Conservation (phyloP, 208 protist species). For the Histomonas meleagridis region DNA sequence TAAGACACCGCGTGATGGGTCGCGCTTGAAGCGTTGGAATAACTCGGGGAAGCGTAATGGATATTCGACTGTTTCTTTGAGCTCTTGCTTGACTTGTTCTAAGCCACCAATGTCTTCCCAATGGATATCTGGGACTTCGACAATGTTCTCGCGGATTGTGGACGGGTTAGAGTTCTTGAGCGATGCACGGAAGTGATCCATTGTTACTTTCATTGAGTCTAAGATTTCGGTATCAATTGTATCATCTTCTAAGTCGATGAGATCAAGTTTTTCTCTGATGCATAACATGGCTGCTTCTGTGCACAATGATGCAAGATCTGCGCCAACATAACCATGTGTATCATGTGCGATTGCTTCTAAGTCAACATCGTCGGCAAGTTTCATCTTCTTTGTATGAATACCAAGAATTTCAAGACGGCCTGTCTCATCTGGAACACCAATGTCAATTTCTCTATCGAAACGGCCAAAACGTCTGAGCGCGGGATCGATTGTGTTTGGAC, state of each 20-base stretch:
- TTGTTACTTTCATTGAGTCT: background rate
- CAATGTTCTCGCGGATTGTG: conserved; percentile 85
- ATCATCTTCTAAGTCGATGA: conserved; percentile 39
- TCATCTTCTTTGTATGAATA: conserved; percentile 99
- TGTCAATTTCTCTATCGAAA: conserved; percentile 99
- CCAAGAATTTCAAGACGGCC: conserved; percentile 70
- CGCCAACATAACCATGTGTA: conserved; percentile 95
- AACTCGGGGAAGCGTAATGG: conserved; percentile 95
- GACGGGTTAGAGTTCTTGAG: conserved; percentile 82
- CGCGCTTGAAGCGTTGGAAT: conserved; percentile 95
- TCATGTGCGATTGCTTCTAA: conserved; percentile 52
- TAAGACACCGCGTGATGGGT: conserved; percentile 77
- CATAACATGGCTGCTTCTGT: conserved; percentile 98
- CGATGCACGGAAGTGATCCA: conserved; percentile 85
- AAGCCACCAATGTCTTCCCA: conserved; percentile 99
- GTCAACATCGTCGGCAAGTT: conserved; percentile 89
- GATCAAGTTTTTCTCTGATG: conserved; percentile 96
- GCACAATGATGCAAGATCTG: conserved; percentile 93
- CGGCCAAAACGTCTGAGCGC: conserved; percentile 95
- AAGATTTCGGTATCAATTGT: background rate
- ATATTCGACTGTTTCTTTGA: conserved; percentile 96
- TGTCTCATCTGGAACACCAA: conserved; percentile 97
- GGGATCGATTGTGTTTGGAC: conserved; percentile 95
- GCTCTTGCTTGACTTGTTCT: conserved; percentile 85
- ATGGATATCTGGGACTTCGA: conserved; percentile 92